Evolutionary conservation across 805 yeast species (phyloP), one percentile per base, ranked within the genome.

Genomic region (Starmerella floricola): DNA sequence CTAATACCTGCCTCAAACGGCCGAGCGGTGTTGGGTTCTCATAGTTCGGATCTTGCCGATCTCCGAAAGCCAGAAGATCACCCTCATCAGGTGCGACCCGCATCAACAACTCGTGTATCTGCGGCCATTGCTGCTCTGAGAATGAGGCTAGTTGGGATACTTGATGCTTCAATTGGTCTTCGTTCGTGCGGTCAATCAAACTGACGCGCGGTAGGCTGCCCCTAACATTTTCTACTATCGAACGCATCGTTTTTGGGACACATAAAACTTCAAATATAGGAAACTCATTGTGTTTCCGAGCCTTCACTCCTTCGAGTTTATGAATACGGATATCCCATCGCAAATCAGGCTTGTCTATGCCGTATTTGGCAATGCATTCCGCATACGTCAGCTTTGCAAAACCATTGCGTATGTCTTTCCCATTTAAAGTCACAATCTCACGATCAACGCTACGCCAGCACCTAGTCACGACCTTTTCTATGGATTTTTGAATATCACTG

Each of bases 21-120:
- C 98, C 98, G 40, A 91, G 62, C 0, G 98, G 97, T 0, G 97
- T 91, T 17, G 97, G 97, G 55, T 85, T 88, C 55, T 88, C 98
- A 57, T 84, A 88, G 0, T 88, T 64, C 18, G 74, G 44, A 12
- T 57, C 55, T 2, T 80, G 73, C 46, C 97, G 69, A n/a, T 81
- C 82, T n/a, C 85, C 69, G 12, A 81, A 70, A 2, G 87, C 88
- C 26, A 91, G 55, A 2, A 83, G 63, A 58, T 85, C 95, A 32
- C 94, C 95, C 1, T 70, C 61, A 33, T 66, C 48, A 17, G 84
- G 18, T 16, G 15, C 26, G 8, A 15, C 12, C 2, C 6, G 3
- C 4, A 18, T 17, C 5, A 17, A 13, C 8, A 15, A 52, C 40
- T 0, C 16, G 11, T 24, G 30, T 1, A 38, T 42, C 3, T 19